Conservation (phyloP, 805 yeast species). For the Kodamaea neixiangensis region DNA sequence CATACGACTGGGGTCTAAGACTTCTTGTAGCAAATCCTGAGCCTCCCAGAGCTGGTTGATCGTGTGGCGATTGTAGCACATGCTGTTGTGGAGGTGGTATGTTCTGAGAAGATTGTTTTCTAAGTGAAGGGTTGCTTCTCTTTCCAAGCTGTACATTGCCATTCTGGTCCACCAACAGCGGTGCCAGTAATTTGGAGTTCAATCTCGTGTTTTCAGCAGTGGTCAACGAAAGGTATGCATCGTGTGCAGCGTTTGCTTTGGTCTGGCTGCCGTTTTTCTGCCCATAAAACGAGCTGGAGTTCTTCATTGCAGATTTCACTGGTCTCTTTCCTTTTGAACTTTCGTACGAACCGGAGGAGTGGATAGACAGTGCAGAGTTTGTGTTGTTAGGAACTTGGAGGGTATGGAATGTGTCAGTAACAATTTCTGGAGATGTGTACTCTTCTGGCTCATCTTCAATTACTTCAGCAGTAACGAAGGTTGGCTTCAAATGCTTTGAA, state of each 20-base stretch:
- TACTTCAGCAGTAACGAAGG: constrained; percentile 33
- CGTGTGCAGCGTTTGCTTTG: constrained; percentile 49
- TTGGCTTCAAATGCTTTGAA: constrained; percentile 31
- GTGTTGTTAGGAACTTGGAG: constrained; percentile 15
- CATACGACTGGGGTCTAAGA: constrained; percentile 37
- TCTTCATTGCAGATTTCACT: constrained; percentile 51
- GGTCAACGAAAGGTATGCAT: constrained; percentile 65
- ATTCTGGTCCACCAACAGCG: constrained; percentile 32
- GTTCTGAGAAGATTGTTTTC: constrained; percentile 6
- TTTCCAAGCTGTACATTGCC: constrained; percentile 9
- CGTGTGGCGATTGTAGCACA: not conserved
- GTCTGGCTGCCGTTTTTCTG: constrained; percentile 9
- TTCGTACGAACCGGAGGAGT: constrained; percentile 24
- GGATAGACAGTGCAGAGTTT: constrained; percentile 31
- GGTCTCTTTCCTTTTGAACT: constrained; percentile 31
- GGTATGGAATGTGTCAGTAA: constrained; percentile 21
- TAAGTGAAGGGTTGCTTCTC: constrained; percentile 6
- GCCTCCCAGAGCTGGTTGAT: constrained; percentile 17
- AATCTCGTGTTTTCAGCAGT: constrained; percentile 80
- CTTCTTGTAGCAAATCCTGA: constrained; percentile 26
- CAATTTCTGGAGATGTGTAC: constrained; percentile 14
- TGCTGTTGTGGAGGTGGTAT: not conserved
- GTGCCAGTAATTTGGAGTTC: constrained; percentile 58
- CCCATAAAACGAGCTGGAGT: constrained; percentile 26
- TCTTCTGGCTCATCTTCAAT: constrained; percentile 20